These are phyloP conservation scores for Cadophora malorum DNA, from an alignment of 2,329 filamentous ascomycete species.

Conservation along the genomic window DNA sequence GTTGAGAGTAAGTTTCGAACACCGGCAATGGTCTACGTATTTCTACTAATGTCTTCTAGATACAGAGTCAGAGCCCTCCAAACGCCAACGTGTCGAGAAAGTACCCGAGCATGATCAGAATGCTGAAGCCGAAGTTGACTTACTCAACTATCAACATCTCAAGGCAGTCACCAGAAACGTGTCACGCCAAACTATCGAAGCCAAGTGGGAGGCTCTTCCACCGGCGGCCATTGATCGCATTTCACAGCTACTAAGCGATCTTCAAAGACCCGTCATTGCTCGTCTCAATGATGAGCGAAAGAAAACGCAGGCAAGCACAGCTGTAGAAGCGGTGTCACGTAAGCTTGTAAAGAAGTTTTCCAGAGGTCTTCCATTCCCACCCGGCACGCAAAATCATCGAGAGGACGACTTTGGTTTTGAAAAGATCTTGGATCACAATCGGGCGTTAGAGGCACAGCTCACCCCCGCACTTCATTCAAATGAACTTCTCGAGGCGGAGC, in stretches of 20 bases:
- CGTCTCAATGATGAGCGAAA: constrained; percentile 55
- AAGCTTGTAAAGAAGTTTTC: constrained; percentile 64
- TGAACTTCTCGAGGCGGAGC: constrained; percentile 64
- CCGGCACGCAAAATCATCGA: constrained; percentile 55
- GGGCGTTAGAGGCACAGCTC: constrained; percentile 62
- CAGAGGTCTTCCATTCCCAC: constrained; percentile 71
- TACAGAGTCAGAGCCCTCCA: constrained; percentile 14
- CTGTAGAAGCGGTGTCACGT: constrained; percentile 60
- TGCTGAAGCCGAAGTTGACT: constrained; percentile 22
- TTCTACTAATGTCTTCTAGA: constrained; percentile 16
- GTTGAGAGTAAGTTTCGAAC: constrained; percentile 23
- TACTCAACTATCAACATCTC: constrained; percentile 55
- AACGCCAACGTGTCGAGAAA: constrained; percentile 25
- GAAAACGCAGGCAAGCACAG: constrained; percentile 54
- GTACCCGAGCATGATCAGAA: constrained; percentile 19
- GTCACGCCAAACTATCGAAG: constrained; percentile 68
- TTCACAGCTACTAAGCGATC: constrained; percentile 61
- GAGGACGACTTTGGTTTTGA: constrained; percentile 71
- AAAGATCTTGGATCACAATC: constrained; percentile 64
- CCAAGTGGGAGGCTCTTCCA: constrained; percentile 70
- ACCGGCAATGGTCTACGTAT: not conserved
- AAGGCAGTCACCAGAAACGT: constrained; percentile 58
- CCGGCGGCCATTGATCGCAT: constrained; percentile 61
- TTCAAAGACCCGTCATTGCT: constrained; percentile 66
- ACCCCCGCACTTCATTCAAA: constrained; percentile 68